These are phyloP conservation scores for Yamadazyma blattariae DNA, from an alignment of 1,139 yeast species.

Conservation along the genomic window DNA sequence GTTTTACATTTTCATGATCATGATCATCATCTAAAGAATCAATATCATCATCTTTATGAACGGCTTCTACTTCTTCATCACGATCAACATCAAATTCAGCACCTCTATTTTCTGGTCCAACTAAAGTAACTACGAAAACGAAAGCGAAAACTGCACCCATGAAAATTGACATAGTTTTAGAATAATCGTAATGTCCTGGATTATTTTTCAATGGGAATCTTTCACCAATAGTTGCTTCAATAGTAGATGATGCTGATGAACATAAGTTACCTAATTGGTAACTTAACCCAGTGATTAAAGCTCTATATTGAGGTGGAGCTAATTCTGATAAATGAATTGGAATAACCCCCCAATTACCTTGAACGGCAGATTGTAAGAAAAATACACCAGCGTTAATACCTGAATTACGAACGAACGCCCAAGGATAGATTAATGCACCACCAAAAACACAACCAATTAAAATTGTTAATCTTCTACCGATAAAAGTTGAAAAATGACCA, in stretches of 20 bases:
- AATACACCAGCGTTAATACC: constrained; percentile 77
- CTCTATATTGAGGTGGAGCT: constrained; percentile 71
- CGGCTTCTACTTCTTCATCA: constrained; percentile 3
- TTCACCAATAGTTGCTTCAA: constrained; percentile 73
- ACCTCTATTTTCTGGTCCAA: constrained; percentile 73
- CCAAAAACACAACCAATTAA: constrained; percentile 63
- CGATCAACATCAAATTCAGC: constrained; percentile 29
- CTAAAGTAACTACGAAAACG: constrained; percentile 51
- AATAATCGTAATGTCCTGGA: constrained; percentile 23
- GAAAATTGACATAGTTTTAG: constrained; percentile 74
- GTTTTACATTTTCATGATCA: too few relatives aligned
- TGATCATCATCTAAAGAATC: background rate
- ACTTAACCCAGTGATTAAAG: constrained; percentile 71
- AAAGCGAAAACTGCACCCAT: constrained; percentile 75
- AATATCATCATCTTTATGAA: constrained; percentile 2
- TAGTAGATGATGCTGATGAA: constrained; percentile 80
- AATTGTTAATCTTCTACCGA: constrained; percentile 35
- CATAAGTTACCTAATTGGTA: constrained; percentile 85
- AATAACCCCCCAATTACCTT: constrained; percentile 87
- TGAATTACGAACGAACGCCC: constrained; percentile 57
- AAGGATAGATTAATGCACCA: constrained; percentile 65
- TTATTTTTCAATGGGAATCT: constrained; percentile 44
- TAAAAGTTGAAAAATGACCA: constrained; percentile 34
- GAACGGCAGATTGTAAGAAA: constrained; percentile 77
- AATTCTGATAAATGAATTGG: constrained; percentile 78